These are phyloP conservation scores for Graphilbum ipis-grandicollis DNA, from an alignment of 2,329 filamentous ascomycete genomes.

Conservation along the genomic window DNA sequence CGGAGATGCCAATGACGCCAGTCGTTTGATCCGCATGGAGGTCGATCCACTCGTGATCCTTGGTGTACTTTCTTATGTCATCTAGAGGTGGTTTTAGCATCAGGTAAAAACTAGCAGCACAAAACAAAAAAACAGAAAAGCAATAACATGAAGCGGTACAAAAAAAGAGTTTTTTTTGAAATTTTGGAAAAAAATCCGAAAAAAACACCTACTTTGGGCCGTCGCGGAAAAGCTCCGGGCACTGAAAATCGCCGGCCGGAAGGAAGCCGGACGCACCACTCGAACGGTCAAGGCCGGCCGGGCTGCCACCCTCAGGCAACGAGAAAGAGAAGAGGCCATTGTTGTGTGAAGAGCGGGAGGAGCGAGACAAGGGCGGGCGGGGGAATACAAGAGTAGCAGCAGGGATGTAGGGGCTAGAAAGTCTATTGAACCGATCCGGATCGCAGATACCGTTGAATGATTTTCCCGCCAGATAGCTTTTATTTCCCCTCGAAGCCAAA, in stretches of 20 bases:
- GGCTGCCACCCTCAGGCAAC: slow-evolving; percentile 29
- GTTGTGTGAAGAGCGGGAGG: slow-evolving; percentile 6
- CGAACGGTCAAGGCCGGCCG: slow-evolving; percentile 27
- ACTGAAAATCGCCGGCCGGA: slow-evolving; percentile 13
- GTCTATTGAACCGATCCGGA: too few relatives aligned
- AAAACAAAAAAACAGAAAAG: too few relatives aligned
- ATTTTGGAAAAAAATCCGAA: slow-evolving; percentile 2
- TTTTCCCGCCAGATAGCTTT: too few relatives aligned
- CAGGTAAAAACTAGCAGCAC: too few relatives aligned
- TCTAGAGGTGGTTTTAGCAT: too few relatives aligned
- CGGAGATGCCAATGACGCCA: slow-evolving; percentile 69
- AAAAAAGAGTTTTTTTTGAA: too few relatives aligned
- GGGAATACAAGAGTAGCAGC: too few relatives aligned
- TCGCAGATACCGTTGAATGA: too few relatives aligned
- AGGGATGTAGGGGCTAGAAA: too few relatives aligned
- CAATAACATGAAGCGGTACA: too few relatives aligned
- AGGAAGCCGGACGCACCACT: slow-evolving; percentile 14
- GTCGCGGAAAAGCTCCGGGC: slow-evolving; percentile 29
- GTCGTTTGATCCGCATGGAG: slow-evolving; percentile 66
- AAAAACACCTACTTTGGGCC: slow-evolving; percentile 20
- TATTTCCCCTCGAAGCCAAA: too few relatives aligned
- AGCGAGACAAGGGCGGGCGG: too few relatives aligned
- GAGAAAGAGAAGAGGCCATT: slow-evolving; percentile 48
- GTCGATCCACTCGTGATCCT: slow-evolving; percentile 98
- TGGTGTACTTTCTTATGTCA: slow-evolving; percentile 70